A percentile compares a stretch with the other conserved stretches of the same genome.
Evolutionary conservation across 139 green algal species (phyloP).

Genomic region (Eudorina sp.): DNA sequence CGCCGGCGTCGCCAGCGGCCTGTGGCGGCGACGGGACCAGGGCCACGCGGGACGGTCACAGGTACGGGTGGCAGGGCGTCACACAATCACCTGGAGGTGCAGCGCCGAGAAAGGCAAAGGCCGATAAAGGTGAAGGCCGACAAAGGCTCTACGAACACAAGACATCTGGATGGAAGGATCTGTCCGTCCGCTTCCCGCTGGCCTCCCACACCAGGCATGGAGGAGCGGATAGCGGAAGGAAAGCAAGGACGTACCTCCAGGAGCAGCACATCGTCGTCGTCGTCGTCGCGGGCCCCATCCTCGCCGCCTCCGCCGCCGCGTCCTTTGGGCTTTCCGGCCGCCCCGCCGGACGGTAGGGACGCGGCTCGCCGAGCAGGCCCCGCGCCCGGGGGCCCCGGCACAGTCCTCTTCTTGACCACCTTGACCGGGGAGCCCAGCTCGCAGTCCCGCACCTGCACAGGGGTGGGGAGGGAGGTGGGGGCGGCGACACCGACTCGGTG

Average conservation of each 20-base stretch:
- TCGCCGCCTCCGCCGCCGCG: background rate
- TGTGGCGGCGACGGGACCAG: background rate
- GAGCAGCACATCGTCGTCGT: background rate
- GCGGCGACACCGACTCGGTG: too few relatives aligned
- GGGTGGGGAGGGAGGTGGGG: background rate
- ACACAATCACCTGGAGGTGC: too few relatives aligned
- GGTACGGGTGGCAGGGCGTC: too few relatives aligned
- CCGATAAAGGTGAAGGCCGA: too few relatives aligned
- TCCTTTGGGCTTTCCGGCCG: conserved; percentile 1
- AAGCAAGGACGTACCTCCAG: background rate
- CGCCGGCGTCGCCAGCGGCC: background rate
- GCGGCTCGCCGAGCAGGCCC: background rate
- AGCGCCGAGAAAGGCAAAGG: too few relatives aligned
- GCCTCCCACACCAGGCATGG: too few relatives aligned
- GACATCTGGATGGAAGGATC: too few relatives aligned
- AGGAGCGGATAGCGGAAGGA: too few relatives aligned
- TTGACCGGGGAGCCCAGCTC: conserved; percentile 78
- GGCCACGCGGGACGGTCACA: too few relatives aligned
- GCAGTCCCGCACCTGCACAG: conserved; percentile 62
- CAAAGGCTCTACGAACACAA: too few relatives aligned
- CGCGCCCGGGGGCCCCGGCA: background rate
- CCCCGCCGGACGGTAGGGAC: background rate
- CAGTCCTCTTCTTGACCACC: conserved; percentile 70
- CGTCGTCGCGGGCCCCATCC: background rate
- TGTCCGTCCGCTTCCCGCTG: too few relatives aligned